Evolutionary conservation across 2,329 filamentous ascomycete species (phyloP).

Genomic region (Nemania bipapillata): DNA sequence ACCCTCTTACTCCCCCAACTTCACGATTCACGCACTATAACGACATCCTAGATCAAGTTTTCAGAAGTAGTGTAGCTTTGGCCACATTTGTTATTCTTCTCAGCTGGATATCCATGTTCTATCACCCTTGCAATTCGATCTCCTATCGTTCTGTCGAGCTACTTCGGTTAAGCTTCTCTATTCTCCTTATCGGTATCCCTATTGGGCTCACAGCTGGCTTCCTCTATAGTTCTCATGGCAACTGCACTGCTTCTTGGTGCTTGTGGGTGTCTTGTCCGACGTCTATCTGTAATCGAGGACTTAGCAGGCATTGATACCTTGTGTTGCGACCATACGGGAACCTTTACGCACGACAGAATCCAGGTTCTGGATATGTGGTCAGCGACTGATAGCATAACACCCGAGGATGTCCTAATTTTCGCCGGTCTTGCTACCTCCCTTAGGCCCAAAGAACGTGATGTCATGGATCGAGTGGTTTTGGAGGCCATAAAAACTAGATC

Average conservation of each 20-base stretch:
- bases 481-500: neutral
- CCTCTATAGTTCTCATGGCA: neutral
- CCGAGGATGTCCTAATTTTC: neutral
- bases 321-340: neutral
- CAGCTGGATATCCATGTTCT: neutral
- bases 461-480: neutral
- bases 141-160: neutral
- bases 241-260: neutral
- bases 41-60: neutral
- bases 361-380: neutral
- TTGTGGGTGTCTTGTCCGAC: neutral
- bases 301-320: neutral
- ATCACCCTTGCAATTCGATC: neutral
- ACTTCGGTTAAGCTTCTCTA: neutral
- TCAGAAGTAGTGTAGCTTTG: neutral
- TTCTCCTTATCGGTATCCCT: neutral
- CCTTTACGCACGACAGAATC: neutral
- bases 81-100: neutral
- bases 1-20: neutral
- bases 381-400: neutral
- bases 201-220: neutral
- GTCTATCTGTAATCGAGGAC: neutral
- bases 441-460: neutral
- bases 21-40: neutral
- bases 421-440: neutral